Evolutionary conservation across 768 basidiomycete genomes (phyloP), one percentile per base, ranked within the genome.

Genomic region (Boletus speciosus): DNA sequence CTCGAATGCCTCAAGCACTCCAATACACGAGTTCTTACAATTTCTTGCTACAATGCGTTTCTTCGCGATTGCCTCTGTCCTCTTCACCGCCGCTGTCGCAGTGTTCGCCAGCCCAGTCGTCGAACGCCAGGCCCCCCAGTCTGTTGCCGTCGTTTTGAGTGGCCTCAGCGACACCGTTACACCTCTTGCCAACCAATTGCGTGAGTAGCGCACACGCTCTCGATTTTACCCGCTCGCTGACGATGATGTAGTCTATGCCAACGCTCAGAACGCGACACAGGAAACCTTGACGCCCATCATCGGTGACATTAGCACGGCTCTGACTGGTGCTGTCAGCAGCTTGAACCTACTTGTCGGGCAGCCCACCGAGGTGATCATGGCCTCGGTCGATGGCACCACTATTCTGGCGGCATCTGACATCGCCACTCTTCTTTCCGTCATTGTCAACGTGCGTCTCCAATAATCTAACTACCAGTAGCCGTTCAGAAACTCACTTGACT

Each of bases 21-120:
- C 12, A 48, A 6, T 19, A 31, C 44, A 37, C 58, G 40, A 52
- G 44, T 58, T 47, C 55, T 49, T 47, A 41, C 35, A 29, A 46
- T 47, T 6, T 39, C 42, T 36, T 29, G 1, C 19, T 43, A 47
- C 35, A 21, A 58, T 62, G 61, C 51, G 51, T 36, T 54, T 61
- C 48, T 55, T 50, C 25, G 48, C 49, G 1, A 47, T 51, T 21
- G 48, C 47, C 23, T 47, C 50, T 50, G 31, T 57, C 39, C 39
- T 55, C 31, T 39, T 61, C 39, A 37, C 51, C 7, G 56, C 53
- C 43, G 48, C 45, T 25, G 25, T 51, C 14, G 4, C 40, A 42
- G 53, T 61, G 23, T 41, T 62, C 23, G 56, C 53, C 31, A 51
- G 21, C 21, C 59, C 59, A 11, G 37, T 61, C 23, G 47, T 31